Conservation (phyloP, 106 monocot genomes). For the Posidonia australis region DNA sequence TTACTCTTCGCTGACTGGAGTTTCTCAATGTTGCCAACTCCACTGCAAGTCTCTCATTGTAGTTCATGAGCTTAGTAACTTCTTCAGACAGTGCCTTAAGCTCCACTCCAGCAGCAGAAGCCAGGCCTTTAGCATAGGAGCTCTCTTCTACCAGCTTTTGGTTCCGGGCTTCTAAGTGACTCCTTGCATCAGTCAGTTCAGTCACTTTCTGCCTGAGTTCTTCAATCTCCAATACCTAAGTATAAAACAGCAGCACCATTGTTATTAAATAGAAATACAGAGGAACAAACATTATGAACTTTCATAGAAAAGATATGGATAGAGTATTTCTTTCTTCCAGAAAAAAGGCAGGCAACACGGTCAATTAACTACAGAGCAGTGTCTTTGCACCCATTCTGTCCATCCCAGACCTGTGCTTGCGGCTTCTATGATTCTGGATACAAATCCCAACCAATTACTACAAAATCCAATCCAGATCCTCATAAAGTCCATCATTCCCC, state of each 20-base stretch:
- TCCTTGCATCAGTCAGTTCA: slow-evolving; percentile 48
- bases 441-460: too few relatives aligned
- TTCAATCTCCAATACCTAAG: slow-evolving; percentile 52
- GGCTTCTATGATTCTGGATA: too few relatives aligned
- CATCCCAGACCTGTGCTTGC: too few relatives aligned
- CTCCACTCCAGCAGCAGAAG: slow-evolving; percentile 89
- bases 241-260: neutral
- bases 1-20: slow-evolving; percentile 24
- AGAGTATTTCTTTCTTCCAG: too few relatives aligned
- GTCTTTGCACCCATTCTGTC: too few relatives aligned
- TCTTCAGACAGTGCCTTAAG: slow-evolving; percentile 90
- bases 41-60: slow-evolving; percentile 59
- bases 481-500: too few relatives aligned
- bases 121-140: slow-evolving; percentile 83
- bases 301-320: too few relatives aligned
- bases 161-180: slow-evolving; percentile 60
- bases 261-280: too few relatives aligned
- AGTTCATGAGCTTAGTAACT: slow-evolving; percentile 88
- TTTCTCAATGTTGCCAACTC: slow-evolving; percentile 36
- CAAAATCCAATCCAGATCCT: too few relatives aligned
- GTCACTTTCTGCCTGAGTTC: slow-evolving; percentile 48
- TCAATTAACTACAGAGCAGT: too few relatives aligned
- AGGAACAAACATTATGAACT: too few relatives aligned
- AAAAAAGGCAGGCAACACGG: too few relatives aligned
- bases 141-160: slow-evolving; percentile 80